Base-by-base conservation (phyloP, 164 flowering plant genomes). In the Piper betle region DNA sequence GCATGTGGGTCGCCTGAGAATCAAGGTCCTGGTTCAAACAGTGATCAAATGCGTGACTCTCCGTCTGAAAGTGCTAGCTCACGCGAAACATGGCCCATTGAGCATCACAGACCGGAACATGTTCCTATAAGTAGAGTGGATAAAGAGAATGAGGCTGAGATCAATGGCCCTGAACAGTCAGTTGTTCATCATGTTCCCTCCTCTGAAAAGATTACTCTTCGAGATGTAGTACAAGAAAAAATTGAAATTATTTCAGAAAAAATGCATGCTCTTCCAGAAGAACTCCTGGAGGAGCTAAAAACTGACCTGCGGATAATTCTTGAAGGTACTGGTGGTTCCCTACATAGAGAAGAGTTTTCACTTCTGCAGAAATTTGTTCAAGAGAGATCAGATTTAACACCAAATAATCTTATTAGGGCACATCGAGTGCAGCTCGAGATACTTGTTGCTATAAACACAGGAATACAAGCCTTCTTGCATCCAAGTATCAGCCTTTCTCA, bases 1-100 rank as follows among this genome's bases (percentile, higher is more conserved):
- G 64, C 50, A 7, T 37, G 60, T 42, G 64, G 60, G 43, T 60
- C 64, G 12, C 60, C 60, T 61, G 54, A 55, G 42, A 16, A 39
- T 42, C 67, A 64, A 13, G 67, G 58, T n/a, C 64, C 69, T 18
- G 64, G 39, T 17, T 61, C 64, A 12, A 87, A 81, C 65, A 75
- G 87, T 64, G 89, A 87, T 57, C 81, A 77, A n/a, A 75, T 66
- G 18, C 87, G 78, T 37, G 98, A 78, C 58, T 90, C 97, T 10
- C 98, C 98, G n/a, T 66, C 97, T n/a, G 97, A 90, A 67, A 93
- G 98, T 78, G 98, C 94, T 15, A 88, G 98, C 71, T 93, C 98
- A 5, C 75, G 82, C 1, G 98, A 93, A 69, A 90, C 94, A 5
- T 86, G 91, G 86, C 96, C 96, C 4, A 74, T 78, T 60, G 64